Evolutionary conservation across 768 basidiomycete genomes (phyloP).

Genomic region (Tubosaeta sp.): DNA sequence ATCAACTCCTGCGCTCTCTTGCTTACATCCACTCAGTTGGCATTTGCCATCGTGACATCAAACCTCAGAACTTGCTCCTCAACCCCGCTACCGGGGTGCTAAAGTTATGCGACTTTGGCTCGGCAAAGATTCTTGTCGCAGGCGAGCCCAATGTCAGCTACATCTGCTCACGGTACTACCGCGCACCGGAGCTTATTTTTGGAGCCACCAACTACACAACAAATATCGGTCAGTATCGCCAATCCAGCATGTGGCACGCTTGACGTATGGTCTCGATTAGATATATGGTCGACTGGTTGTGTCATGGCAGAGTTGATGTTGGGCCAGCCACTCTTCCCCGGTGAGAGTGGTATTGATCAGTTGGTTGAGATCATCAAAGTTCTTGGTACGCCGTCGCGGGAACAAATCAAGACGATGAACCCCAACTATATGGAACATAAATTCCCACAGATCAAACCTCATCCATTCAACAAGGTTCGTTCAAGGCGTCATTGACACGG

Average conservation of each 20-base stretch:
- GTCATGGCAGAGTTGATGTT: conserved; percentile 99
- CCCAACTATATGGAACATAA: conserved; percentile 99
- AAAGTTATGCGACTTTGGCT: conserved; percentile 98
- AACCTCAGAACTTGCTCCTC: conserved; percentile 96
- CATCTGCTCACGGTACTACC: conserved; percentile 99
- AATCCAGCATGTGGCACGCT: conserved; percentile 1
- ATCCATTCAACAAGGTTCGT: conserved; percentile 91
- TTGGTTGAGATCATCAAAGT: conserved; percentile 99
- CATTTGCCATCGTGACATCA: conserved; percentile 99
- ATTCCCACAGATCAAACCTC: conserved; percentile 99
- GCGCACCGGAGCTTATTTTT: conserved; percentile 98
- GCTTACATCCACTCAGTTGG: conserved; percentile 99
- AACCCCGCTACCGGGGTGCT: conserved; percentile 96
- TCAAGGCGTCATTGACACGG: not conserved
- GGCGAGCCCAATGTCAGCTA: conserved; percentile 99
- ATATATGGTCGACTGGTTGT: conserved; percentile 99
- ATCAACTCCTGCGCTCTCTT: conserved; percentile 95
- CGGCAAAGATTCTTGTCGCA: conserved; percentile 95
- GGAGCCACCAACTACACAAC: conserved; percentile 99
- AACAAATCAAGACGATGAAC: conserved; percentile 99
- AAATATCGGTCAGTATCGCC: conserved; percentile 81
- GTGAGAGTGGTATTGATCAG: conserved; percentile 98
- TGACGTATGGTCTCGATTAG: conserved; percentile 36
- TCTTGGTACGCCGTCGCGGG: conserved; percentile 93
- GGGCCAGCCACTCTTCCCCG: conserved; percentile 97